Percentiles rank a stretch among this genome's conserved stretches.
phyloP scores from a whole-genome alignment of 768 basidiomycete genomes.

The Boletus reticulatus region DNA sequence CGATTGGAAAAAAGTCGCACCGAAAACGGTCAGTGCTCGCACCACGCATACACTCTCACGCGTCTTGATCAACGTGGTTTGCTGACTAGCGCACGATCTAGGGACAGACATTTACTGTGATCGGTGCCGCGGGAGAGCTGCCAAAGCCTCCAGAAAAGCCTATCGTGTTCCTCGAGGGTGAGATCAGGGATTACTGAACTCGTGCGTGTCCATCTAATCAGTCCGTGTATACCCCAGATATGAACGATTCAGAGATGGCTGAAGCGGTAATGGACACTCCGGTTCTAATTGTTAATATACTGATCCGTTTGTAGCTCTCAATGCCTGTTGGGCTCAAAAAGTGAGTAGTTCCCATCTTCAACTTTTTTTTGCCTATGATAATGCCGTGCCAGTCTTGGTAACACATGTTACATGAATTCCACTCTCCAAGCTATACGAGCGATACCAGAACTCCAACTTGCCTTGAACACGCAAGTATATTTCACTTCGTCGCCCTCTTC shows the following conservation, averaged over 20 bases:
- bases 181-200: slow-evolving; percentile 4
- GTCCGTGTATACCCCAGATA: slow-evolving; percentile 48
- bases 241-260: slow-evolving; percentile 80
- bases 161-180: slow-evolving; percentile 83
- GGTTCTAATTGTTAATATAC: not conserved
- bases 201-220: slow-evolving; percentile 14
- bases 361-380: not conserved
- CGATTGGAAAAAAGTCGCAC: slow-evolving; percentile 77
- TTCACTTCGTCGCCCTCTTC: not conserved
- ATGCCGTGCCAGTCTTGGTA: slow-evolving; percentile 58
- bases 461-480: slow-evolving; percentile 54
- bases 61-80: not conserved
- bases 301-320: slow-evolving; percentile 49
- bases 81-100: slow-evolving; percentile 27
- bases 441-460: slow-evolving; percentile 83
- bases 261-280: slow-evolving; percentile 55
- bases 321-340: slow-evolving; percentile 83
- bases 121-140: slow-evolving; percentile 89
- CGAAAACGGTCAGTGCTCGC: slow-evolving; percentile 64
- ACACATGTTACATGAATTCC: slow-evolving; percentile 98
- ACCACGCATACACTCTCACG: not conserved
- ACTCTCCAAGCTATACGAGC: slow-evolving; percentile 92
- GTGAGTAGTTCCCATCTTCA: slow-evolving; percentile 32
- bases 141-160: slow-evolving; percentile 84
- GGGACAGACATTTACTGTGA: slow-evolving; percentile 91